phyloP scores from a whole-genome alignment of 129 eudicot species.

The Helichrysum umbraculigerum region DNA sequence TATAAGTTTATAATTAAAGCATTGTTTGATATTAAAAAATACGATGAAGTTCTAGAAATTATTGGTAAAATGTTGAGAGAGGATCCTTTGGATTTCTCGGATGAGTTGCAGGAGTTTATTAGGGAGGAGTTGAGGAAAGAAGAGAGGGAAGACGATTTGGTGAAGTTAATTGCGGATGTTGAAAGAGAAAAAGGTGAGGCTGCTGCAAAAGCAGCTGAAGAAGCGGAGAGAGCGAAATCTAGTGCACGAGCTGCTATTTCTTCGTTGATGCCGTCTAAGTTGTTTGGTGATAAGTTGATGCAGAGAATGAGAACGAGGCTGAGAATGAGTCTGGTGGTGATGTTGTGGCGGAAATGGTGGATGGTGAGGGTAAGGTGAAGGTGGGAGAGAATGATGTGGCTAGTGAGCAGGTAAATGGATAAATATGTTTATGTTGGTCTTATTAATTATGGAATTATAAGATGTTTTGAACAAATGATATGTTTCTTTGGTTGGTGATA shows the following conservation, averaged over 20 bases:
- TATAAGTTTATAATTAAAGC: constrained; percentile 87
- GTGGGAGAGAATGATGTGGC: constrained; percentile 33
- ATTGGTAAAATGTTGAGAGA: constrained; percentile 74
- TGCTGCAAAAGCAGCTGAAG: constrained; percentile 71
- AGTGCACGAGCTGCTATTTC: constrained; percentile 75
- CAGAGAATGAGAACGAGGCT: constrained; percentile 31
- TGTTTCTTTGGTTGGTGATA: constrained; percentile 13
- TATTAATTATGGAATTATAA: background rate
- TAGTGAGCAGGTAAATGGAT: constrained; percentile 35
- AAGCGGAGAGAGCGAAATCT: constrained; percentile 76
- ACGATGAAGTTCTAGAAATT: constrained; percentile 68
- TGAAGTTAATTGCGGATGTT: constrained; percentile 54
- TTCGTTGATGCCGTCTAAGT: constrained; percentile 69
- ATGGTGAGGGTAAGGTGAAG: constrained; percentile 27
- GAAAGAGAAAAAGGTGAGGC: constrained; percentile 85
- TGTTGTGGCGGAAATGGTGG: constrained; percentile 29
- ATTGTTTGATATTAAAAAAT: constrained; percentile 59
- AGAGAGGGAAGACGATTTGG: constrained; percentile 77
- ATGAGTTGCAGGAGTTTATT: constrained; percentile 76
- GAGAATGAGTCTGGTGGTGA: constrained; percentile 23
- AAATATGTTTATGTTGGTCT: constrained; percentile 19
- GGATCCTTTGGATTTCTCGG: constrained; percentile 68
- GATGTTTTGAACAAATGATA: background rate
- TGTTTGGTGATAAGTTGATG: constrained; percentile 54
- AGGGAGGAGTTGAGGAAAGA: constrained; percentile 65